Conservation (phyloP, 257 asterid genomes). For the Hygrophila difformis region DNA sequence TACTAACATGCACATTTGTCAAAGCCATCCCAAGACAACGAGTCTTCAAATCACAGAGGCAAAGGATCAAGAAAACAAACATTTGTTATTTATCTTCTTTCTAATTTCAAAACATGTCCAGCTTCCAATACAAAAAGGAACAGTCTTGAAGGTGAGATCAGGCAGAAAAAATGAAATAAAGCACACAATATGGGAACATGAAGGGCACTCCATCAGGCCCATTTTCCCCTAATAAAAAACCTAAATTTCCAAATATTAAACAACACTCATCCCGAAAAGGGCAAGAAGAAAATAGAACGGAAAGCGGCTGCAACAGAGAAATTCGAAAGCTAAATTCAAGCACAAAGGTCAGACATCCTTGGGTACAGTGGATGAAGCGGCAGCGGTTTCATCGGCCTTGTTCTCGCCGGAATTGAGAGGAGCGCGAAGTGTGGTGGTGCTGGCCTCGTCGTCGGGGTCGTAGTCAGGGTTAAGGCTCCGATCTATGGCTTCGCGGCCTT, state of each 20-base stretch:
- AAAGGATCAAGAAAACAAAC: not conserved
- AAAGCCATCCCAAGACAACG: no score
- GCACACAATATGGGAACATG: not conserved
- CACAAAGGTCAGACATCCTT: conserved; percentile 31
- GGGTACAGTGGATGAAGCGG: conserved; percentile 20
- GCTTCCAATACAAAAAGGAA: not conserved
- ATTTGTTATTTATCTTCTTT: not conserved
- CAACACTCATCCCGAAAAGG: not conserved
- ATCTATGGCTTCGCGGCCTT: conserved; percentile 84
- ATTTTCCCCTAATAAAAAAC: not conserved
- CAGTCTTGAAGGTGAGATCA: not conserved
- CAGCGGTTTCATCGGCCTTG: conserved; percentile 12
- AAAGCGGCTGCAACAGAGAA: not conserved
- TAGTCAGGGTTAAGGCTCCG: conserved; percentile 83
- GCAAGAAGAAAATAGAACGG: not conserved
- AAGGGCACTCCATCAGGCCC: not conserved
- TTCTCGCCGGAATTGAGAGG: conserved; percentile 45
- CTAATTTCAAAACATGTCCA: not conserved
- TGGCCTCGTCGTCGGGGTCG: conserved; percentile 65
- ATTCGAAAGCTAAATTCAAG: not conserved
- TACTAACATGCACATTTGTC: no score
- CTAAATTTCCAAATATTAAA: not conserved
- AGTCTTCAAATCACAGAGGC: no score
- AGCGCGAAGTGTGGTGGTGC: conserved; percentile 30
- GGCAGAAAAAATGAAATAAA: not conserved